These are phyloP conservation scores for Sporodiniella umbellata DNA, from an alignment of 371 early-diverging fungal species.

Conservation along the genomic window DNA sequence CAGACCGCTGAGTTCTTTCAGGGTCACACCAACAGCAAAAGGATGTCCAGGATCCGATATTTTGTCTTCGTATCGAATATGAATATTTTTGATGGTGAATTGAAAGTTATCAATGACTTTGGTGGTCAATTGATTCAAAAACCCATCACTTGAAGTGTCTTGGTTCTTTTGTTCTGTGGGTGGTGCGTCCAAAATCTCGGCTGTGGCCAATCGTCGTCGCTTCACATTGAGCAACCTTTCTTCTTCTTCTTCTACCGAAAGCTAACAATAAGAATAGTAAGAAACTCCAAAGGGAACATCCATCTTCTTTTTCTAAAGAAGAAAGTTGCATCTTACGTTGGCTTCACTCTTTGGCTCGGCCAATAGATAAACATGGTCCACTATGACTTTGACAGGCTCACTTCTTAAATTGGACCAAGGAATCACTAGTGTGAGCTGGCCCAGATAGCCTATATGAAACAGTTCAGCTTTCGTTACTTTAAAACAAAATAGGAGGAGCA, in stretches of 20 bases:
- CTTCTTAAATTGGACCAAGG: slow-evolving; percentile 88
- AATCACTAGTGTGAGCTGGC: slow-evolving; percentile 75
- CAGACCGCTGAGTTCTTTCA: slow-evolving; percentile 76
- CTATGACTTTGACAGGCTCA: slow-evolving; percentile 75
- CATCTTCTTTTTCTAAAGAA: background rate
- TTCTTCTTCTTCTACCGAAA: slow-evolving; percentile 72
- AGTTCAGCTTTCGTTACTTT: too few species aligned
- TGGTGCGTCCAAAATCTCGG: slow-evolving; percentile 64
- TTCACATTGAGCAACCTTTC: slow-evolving; percentile 79
- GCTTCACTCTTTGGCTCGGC: slow-evolving; percentile 70
- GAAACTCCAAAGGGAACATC: background rate
- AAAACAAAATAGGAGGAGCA: background rate
- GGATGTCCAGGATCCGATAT: slow-evolving; percentile 62
- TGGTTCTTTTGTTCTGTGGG: slow-evolving; percentile 42
- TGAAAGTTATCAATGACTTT: slow-evolving; percentile 88
- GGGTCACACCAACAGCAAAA: slow-evolving; percentile 76
- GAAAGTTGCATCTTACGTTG: background rate
- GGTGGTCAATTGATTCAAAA: slow-evolving; percentile 66
- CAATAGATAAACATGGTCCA: slow-evolving; percentile 75
- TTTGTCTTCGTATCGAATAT: slow-evolving; percentile 81
- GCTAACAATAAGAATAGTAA: slow-evolving; percentile 11
- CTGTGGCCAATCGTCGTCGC: slow-evolving; percentile 75
- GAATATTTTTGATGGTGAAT: slow-evolving; percentile 83
- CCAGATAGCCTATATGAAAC: slow-evolving; percentile 61
- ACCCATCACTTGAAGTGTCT: slow-evolving; percentile 55